phyloP scores from a whole-genome alignment of 139 green algal species.

The Pedinophyceae sp. region DNA sequence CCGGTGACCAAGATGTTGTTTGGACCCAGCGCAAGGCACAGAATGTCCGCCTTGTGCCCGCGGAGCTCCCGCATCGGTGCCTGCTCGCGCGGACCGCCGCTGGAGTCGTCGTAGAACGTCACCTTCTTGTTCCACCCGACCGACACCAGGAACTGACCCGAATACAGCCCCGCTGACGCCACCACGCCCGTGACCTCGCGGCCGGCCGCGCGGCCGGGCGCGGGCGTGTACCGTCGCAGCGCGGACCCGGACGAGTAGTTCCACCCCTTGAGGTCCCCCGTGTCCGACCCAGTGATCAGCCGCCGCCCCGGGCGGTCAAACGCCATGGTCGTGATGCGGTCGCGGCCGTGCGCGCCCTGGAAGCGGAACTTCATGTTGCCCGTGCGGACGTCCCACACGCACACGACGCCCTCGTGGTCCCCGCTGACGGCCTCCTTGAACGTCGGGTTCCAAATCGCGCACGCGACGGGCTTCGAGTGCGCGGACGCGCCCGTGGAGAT shows the following conservation, averaged over 20 bases:
- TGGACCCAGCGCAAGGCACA: slow-evolving; percentile 18
- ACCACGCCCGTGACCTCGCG: slow-evolving; percentile 28
- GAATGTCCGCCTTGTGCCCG: slow-evolving; percentile 31
- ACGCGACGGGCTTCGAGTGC: slow-evolving; percentile 14
- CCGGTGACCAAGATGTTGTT: slow-evolving; percentile 17
- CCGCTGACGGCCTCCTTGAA: slow-evolving; percentile 37
- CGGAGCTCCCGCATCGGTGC: slow-evolving; percentile 13
- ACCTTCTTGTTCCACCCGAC: slow-evolving; percentile 38
- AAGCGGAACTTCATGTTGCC: slow-evolving; percentile 39
- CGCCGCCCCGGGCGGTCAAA: slow-evolving; percentile 34
- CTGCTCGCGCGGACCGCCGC: slow-evolving; percentile 12
- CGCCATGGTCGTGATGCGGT: slow-evolving; percentile 31
- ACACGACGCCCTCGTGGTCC: slow-evolving; percentile 29
- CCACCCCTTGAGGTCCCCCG: slow-evolving; percentile 40
- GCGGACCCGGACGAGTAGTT: slow-evolving; percentile 47
- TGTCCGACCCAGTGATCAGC: slow-evolving; percentile 36
- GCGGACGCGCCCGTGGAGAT: slow-evolving; percentile 3
- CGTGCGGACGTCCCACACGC: slow-evolving; percentile 31
- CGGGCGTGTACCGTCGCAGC: slow-evolving; percentile 12
- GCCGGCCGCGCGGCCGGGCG: slow-evolving; percentile 12
- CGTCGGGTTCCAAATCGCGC: slow-evolving; percentile 31
- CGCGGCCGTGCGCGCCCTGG: slow-evolving; percentile 19
- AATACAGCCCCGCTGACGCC: not conserved
- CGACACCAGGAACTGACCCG: slow-evolving; percentile 24
- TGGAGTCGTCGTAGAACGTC: slow-evolving; percentile 35